Evolutionary conservation across 2,329 filamentous ascomycete species (phyloP), one percentile per base, ranked within the genome.

Genomic region (Dendryphion nanum): DNA sequence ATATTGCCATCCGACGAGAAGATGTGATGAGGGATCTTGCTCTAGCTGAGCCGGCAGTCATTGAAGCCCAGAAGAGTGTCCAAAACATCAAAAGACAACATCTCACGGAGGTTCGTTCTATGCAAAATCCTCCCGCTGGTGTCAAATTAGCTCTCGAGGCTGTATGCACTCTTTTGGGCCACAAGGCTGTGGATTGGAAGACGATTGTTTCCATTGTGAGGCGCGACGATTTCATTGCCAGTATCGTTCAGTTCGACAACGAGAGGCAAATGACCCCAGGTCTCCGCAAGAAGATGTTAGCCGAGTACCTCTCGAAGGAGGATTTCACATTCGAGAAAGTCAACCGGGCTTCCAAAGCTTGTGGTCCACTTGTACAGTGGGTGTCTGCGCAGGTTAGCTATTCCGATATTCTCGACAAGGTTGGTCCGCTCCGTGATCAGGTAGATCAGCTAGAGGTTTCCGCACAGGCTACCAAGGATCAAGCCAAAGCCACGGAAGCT

Each of bases 81-180:
- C 93, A 87, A 73, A 96, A 94, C 74, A 98, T 98, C 74, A 98
- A 97, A 75, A 83, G 86, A 61, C 89, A 95, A 64, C 93, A 98
- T 67, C 77, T 98, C 49, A 96, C 90, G 10, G 93, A 98, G 81
- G 91, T 98, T 35, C 83, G 93, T 61, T 95, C 91, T 49, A 97
- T 98, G 93, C 82, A 83, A 50, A 94, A 89, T 56, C 93, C 93
- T 5, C 93, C 93, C 6, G 77, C 82, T 51, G 89, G 89, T 74
- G 94, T 98, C 53, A 85, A 89, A 59, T 81, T 97, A 53, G 89
- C 93, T 2, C 77, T 98, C 41, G 91, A 97, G 62, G 88, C 93
- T n/a, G 94, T 98, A 5, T 97, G 93, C 71, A 93, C 90, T 1
- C 72, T 98, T 33, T 81, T 98, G 38, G 91, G 91, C 12, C 89